phyloP scores from a whole-genome alignment of 2,329 filamentous ascomycete genomes.

The Corynespora cassiicola region DNA sequence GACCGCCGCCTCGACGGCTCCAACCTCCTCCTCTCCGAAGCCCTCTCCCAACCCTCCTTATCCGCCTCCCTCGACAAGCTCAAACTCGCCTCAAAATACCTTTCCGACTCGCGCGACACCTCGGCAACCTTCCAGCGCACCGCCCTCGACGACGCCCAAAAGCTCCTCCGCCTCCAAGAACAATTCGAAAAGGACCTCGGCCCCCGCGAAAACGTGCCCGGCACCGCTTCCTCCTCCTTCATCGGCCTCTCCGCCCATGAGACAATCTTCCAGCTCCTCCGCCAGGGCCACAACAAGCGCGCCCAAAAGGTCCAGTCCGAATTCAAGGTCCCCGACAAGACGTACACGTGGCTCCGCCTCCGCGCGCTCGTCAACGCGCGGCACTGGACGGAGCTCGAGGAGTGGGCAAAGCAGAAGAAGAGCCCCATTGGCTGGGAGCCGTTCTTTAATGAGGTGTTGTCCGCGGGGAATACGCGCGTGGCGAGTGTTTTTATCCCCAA shows the following conservation, averaged over 20 bases:
- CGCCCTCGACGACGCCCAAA: conserved; percentile 78
- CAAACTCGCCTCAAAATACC: conserved; percentile 80
- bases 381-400: conserved; percentile 92
- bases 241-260: conserved; percentile 87
- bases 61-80: conserved; percentile 82
- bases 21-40: conserved; percentile 84
- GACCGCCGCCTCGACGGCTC: conserved; percentile 89
- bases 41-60: conserved; percentile 73
- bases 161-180: conserved; percentile 85
- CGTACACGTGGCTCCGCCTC: conserved; percentile 85
- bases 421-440: conserved; percentile 98
- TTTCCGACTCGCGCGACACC: conserved; percentile 83
- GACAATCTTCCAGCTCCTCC: conserved; percentile 87
- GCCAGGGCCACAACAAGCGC: conserved; percentile 80
- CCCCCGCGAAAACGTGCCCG: conserved; percentile 54
- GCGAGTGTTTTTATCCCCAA: conserved; percentile 87
- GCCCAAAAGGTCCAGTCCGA: conserved; percentile 89
- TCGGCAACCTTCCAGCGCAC: conserved; percentile 73
- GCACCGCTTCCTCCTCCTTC: conserved; percentile 58
- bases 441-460: conserved; percentile 88
- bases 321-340: conserved; percentile 91
- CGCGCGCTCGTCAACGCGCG: conserved; percentile 87
- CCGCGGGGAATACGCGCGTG: conserved; percentile 87
- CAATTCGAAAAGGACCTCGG: conserved; percentile 82
- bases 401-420: conserved; percentile 77